phyloP scores from a whole-genome alignment of 345 rosid genomes.

The Salix suchowensis region DNA sequence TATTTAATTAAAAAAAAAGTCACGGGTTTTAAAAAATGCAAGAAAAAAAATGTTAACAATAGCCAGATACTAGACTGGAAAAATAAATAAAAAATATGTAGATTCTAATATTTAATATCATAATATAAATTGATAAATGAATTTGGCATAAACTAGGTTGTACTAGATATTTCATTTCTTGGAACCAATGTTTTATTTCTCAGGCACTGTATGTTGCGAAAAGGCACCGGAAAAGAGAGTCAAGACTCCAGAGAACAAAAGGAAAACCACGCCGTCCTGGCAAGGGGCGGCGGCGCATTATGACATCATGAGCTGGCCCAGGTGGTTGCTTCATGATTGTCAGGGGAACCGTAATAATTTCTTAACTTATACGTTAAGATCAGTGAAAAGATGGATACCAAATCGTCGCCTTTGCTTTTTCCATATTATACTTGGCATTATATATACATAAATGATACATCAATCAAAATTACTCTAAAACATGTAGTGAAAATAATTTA shows the following conservation, averaged over 20 bases:
- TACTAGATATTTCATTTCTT: no score
- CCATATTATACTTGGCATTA: neutral
- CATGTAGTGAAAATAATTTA: no score
- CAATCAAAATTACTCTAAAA: neutral
- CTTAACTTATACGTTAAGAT: slow-evolving; percentile 68
- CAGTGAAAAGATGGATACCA: slow-evolving; percentile 27
- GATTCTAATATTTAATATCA: no score
- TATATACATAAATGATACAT: neutral
- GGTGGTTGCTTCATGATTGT: slow-evolving; percentile 24
- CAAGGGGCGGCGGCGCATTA: neutral
- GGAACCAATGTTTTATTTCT: neutral
- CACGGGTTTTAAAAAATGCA: no score
- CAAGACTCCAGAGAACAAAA: neutral
- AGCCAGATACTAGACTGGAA: no score
- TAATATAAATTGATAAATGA: no score
- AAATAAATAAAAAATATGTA: no score
- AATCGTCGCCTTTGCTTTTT: slow-evolving; percentile 42
- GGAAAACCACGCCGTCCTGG: neutral
- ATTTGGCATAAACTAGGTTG: no score
- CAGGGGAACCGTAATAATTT: slow-evolving; percentile 18
- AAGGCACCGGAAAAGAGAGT: neutral
- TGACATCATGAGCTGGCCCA: slow-evolving; percentile 3
- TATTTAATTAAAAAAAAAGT: no score
- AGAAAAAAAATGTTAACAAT: no score
- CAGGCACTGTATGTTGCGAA: neutral